A percentile compares a stretch with the other conserved stretches of the same genome.
Conservation (phyloP, 129 eudicot species). For the Flaveria brownii region DNA sequence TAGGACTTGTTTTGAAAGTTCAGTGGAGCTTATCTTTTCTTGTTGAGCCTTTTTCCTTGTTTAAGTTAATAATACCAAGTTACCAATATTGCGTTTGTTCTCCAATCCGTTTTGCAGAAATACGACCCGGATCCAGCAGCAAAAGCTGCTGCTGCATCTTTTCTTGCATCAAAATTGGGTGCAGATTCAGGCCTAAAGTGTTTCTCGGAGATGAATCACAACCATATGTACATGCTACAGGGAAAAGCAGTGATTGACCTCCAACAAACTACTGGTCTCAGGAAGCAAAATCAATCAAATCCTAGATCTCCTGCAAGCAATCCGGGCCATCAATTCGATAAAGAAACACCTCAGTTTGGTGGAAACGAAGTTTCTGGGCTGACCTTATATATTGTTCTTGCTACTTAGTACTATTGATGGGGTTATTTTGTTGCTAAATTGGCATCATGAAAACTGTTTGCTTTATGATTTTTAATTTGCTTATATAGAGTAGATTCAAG, state of each 20-base stretch:
- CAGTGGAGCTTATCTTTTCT: background rate
- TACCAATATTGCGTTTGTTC: background rate
- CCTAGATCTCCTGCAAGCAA: slow-evolving; percentile 45
- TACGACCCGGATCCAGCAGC: slow-evolving; percentile 97
- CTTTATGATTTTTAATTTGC: too few species aligned
- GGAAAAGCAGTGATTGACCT: slow-evolving; percentile 67
- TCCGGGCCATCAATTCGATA: slow-evolving; percentile 38
- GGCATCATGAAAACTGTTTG: background rate
- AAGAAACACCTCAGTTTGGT: slow-evolving; percentile 34
- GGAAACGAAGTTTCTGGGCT: slow-evolving; percentile 45
- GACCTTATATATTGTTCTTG: background rate
- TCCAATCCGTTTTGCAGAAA: slow-evolving; percentile 53
- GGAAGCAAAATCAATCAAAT: slow-evolving; percentile 66
- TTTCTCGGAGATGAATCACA: slow-evolving; percentile 61
- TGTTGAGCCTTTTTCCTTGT: background rate
- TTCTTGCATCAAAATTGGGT: slow-evolving; percentile 87
- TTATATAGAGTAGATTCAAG: too few species aligned
- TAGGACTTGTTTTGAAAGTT: background rate
- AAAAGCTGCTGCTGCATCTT: slow-evolving; percentile 91
- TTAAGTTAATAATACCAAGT: background rate
- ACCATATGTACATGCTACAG: slow-evolving; percentile 34
- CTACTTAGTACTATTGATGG: background rate
- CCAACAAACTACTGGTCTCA: slow-evolving; percentile 66
- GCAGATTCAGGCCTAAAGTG: slow-evolving; percentile 85
- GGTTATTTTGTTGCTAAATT: slow-evolving; percentile 12